Conservation (phyloP, 768 basidiomycete species). For the Suillus weaverae region DNA sequence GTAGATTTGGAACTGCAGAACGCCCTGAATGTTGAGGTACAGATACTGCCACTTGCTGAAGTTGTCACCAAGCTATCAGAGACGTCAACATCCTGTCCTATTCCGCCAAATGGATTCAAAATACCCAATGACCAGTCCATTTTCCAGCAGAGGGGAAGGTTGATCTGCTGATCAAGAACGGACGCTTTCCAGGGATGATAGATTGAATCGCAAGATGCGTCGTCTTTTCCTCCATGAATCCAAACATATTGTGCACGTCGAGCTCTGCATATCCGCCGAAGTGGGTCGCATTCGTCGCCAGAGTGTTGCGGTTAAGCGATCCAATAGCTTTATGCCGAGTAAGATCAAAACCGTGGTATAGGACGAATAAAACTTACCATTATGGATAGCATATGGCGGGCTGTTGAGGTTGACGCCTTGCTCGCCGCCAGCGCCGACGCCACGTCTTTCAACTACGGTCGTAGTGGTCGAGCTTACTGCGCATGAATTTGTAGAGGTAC, state of each 20-base stretch:
- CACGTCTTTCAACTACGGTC: slow-evolving; percentile 37
- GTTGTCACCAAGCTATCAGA: slow-evolving; percentile 68
- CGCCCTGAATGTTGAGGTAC: slow-evolving; percentile 67
- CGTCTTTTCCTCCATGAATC: slow-evolving; percentile 67
- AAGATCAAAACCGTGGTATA: background rate
- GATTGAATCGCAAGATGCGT: slow-evolving; percentile 59
- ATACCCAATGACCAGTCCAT: slow-evolving; percentile 74
- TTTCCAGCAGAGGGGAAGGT: slow-evolving; percentile 68
- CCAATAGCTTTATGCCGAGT: slow-evolving; percentile 44
- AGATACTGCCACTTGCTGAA: slow-evolving; percentile 75
- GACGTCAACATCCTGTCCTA: background rate
- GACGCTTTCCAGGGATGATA: slow-evolving; percentile 58
- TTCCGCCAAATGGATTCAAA: slow-evolving; percentile 4
- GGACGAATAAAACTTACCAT: slow-evolving; percentile 42
- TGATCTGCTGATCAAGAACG: slow-evolving; percentile 70
- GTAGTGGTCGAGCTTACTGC: slow-evolving; percentile 16
- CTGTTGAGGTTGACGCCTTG: slow-evolving; percentile 49
- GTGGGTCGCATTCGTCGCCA: slow-evolving; percentile 76
- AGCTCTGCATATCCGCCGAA: slow-evolving; percentile 59
- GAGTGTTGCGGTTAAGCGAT: slow-evolving; percentile 50
- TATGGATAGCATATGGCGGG: slow-evolving; percentile 72
- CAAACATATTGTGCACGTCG: slow-evolving; percentile 72
- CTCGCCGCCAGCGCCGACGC: slow-evolving; percentile 51
- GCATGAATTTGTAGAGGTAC: slow-evolving; percentile 53
- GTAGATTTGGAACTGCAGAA: slow-evolving; percentile 82